Conservation (phyloP, 306 rosid genomes). For the Trifolium repens region DNA sequence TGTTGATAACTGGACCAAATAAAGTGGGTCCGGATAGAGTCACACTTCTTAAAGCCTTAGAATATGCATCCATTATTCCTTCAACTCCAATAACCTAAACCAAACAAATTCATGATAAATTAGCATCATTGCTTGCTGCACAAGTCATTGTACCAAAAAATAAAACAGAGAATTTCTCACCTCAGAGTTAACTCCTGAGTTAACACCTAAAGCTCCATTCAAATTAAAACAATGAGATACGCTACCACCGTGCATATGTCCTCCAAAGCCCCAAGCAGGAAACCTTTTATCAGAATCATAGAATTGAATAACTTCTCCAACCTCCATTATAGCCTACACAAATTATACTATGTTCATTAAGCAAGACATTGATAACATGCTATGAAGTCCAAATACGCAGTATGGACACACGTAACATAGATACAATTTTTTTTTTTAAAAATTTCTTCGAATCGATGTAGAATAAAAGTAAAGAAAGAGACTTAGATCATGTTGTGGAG, state of each 20-base stretch:
- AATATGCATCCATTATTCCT: conserved; percentile 85
- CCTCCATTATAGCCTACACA: conserved; percentile 77
- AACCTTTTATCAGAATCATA: conserved; percentile 73
- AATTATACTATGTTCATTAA: conserved; percentile 28
- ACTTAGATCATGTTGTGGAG: no score
- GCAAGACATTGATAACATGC: not conserved
- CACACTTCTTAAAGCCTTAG: conserved; percentile 59
- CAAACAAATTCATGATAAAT: not conserved
- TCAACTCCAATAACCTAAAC: conserved; percentile 79
- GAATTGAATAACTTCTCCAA: conserved; percentile 89
- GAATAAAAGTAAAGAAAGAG: not conserved
- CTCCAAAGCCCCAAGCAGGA: conserved; percentile 99
- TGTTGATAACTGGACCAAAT: conserved; percentile 79
- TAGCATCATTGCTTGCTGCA: not conserved
- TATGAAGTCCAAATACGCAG: not conserved
- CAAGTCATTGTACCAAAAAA: not conserved
- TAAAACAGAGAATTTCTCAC: conserved; percentile 43
- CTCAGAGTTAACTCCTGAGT: conserved; percentile 47
- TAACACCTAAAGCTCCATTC: conserved; percentile 47
- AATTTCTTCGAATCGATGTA: no score
- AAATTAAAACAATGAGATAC: conserved; percentile 85
- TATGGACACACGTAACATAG: not conserved
- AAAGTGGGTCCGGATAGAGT: conserved; percentile 81
- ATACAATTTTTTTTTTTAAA: no score
- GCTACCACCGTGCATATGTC: conserved; percentile 46